phyloP scores from a whole-genome alignment of 805 yeast species.

The Sugiyamaella lignohabitans region DNA sequence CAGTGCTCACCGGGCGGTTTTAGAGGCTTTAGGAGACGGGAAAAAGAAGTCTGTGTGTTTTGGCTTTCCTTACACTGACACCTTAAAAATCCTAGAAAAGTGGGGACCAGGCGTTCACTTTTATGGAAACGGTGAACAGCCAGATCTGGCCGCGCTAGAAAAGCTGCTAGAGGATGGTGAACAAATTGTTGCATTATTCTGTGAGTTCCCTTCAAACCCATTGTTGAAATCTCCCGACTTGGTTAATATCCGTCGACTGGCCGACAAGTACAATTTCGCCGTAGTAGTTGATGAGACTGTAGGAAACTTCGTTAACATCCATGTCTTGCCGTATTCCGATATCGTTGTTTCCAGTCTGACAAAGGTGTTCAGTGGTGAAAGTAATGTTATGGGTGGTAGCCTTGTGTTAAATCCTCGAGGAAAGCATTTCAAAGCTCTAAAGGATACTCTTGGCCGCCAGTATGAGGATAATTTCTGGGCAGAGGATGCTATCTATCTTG shows the following conservation, averaged over 20 bases:
- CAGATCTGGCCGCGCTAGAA: conserved; percentile 57
- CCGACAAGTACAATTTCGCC: conserved; percentile 64
- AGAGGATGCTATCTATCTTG: conserved; percentile 88
- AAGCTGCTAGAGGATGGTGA: conserved; percentile 53
- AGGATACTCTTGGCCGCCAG: conserved; percentile 42
- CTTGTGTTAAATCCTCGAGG: conserved; percentile 69
- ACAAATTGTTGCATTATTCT: conserved; percentile 67
- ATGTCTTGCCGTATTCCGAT: conserved; percentile 78
- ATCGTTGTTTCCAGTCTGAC: conserved; percentile 81
- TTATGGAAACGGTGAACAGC: conserved; percentile 76
- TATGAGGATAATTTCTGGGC: conserved; percentile 81
- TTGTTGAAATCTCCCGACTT: conserved; percentile 78
- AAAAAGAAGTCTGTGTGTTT: conserved; percentile 79
- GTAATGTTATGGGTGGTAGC: conserved; percentile 94
- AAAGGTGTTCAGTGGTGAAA: conserved; percentile 88
- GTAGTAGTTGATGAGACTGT: conserved; percentile 91
- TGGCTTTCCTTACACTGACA: conserved; percentile 95
- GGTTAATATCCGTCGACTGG: conserved; percentile 52
- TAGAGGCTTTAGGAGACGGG: conserved; percentile 23
- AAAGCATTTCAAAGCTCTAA: conserved; percentile 43
- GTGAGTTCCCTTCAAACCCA: conserved; percentile 97
- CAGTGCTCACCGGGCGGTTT: conserved; percentile 53
- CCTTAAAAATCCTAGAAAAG: conserved; percentile 74
- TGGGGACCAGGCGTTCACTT: conserved; percentile 91
- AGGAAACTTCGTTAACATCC: conserved; percentile 81